Evolutionary conservation across 225 moss, liverwort and hornwort genomes (phyloP), one percentile per base, ranked within the genome.

Genomic region (Takakia lepidozioides): DNA sequence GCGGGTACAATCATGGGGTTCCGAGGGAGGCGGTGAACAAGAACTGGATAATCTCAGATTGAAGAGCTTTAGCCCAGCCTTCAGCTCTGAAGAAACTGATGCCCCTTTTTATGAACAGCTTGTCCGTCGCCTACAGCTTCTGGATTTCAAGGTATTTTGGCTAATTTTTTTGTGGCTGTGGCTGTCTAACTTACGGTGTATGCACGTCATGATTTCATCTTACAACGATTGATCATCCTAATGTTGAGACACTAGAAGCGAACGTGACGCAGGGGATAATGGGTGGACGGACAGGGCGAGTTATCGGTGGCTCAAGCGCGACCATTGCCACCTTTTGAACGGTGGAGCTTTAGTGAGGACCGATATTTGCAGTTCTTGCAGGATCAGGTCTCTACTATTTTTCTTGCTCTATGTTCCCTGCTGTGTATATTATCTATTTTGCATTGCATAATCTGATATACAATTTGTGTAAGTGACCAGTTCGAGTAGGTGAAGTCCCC

Each of bases 111-210:
- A 90, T 38, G 95, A 90, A 49, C 91, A 95, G 64, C 90, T 95
- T 50, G 95, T 95, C 43, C 87, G 86, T 46, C 80, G 95, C 54
- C 66, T 95, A 47, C 95, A 95, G 58, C 90, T 95, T 45, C 55
- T 95, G 61, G 95, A 95, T 50, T 90, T 86, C 46, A 95, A 95
- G 90, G 95, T 95, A 67, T 38, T n/a, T n/a, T n/a, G n/a, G n/a
- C n/a, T n/a, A n/a, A n/a, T n/a, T n/a, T n/a, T n/a, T n/a, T n/a
- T n/a, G n/a, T n/a, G n/a, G n/a, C n/a, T n/a, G n/a, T n/a, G n/a
- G n/a, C n/a, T n/a, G n/a, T n/a, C n/a, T n/a, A n/a, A n/a, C n/a
- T n/a, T n/a, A n/a, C n/a, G n/a, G n/a, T n/a, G n/a, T n/a, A n/a
- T n/a, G n/a, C n/a, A n/a, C n/a, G n/a, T n/a, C n/a, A n/a, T n/a